A percentile compares a stretch with the other conserved stretches of the same genome.
phyloP scores from a whole-genome alignment of 2,329 filamentous ascomycete genomes.

The Xylariaceae sp. region DNA sequence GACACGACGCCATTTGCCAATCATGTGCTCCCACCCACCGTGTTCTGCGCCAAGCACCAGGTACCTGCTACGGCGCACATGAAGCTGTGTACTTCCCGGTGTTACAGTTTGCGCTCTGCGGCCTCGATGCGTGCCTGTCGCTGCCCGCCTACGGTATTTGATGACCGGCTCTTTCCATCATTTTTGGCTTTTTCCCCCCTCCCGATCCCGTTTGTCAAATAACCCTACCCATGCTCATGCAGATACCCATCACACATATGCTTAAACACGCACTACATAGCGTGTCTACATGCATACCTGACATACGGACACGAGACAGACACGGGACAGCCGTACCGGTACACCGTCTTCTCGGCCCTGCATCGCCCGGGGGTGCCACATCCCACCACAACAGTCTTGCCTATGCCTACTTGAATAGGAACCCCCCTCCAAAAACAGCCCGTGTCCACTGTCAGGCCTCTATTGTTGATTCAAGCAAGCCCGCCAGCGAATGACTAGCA shows the following conservation, averaged over 20 bases:
- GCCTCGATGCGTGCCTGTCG: too few species aligned
- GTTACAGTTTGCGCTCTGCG: too few species aligned
- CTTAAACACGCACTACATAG: background rate
- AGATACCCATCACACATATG: background rate
- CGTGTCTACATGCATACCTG: background rate
- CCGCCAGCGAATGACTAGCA: background rate
- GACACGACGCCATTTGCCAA: slow-evolving; percentile 14
- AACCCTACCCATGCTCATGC: background rate
- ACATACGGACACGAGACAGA: background rate
- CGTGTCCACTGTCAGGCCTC: too few species aligned
- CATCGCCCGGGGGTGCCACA: background rate
- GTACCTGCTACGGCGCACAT: background rate
- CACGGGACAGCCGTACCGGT: too few species aligned
- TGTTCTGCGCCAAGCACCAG: background rate
- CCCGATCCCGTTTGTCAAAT: background rate
- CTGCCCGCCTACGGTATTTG: too few species aligned
- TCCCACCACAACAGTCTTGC: background rate
- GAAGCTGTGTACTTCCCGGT: too few species aligned
- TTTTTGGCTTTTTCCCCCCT: background rate
- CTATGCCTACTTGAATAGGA: too few species aligned
- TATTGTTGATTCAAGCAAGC: too few species aligned
- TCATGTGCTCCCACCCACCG: background rate
- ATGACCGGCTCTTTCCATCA: background rate
- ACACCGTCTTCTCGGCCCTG: background rate
- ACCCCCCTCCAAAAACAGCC: too few species aligned